A percentile compares a stretch with the other conserved stretches of the same genome.
These are phyloP conservation scores for Chrysanthemum lavandulifolium DNA, from an alignment of 129 eudicot genomes.

Conservation along the genomic window DNA sequence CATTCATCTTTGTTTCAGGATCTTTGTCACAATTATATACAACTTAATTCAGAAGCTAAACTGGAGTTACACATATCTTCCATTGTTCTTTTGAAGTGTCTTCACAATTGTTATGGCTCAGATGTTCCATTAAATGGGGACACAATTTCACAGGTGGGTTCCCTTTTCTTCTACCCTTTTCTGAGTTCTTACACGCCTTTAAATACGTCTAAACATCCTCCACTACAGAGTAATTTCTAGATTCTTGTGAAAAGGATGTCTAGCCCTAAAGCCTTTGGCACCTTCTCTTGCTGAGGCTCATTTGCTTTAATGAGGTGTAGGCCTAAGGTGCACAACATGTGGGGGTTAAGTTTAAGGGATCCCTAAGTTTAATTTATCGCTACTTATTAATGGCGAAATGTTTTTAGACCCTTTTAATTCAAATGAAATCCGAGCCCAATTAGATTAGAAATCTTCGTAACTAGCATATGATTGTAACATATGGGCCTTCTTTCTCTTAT, in stretches of 20 bases:
- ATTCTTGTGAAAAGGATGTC: conserved; percentile 3
- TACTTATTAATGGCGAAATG: too few relatives aligned
- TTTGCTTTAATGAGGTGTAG: conserved; percentile 1
- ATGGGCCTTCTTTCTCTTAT: too few relatives aligned
- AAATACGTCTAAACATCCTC: not conserved
- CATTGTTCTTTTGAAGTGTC: conserved; percentile 59
- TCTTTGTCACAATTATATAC: conserved; percentile 71
- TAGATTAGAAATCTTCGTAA: too few relatives aligned
- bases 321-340: not conserved
- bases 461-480: too few relatives aligned
- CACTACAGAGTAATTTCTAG: not conserved
- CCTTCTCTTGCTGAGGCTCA: not conserved
- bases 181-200: conserved; percentile 15
- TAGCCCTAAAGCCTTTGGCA: not conserved
- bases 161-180: not conserved
- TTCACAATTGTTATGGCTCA: conserved; percentile 42
- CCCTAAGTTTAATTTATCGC: too few relatives aligned
- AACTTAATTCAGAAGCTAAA: conserved; percentile 54
- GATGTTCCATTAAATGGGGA: conserved; percentile 41
- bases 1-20: conserved; percentile 44
- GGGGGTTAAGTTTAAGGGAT: too few relatives aligned
- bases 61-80: conserved; percentile 76
- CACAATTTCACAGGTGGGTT: conserved; percentile 55
- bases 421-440: too few relatives aligned
- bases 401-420: too few relatives aligned